Base-by-base conservation (phyloP, 768 basidiomycete species). In the Lanmaoa rubissima region DNA sequence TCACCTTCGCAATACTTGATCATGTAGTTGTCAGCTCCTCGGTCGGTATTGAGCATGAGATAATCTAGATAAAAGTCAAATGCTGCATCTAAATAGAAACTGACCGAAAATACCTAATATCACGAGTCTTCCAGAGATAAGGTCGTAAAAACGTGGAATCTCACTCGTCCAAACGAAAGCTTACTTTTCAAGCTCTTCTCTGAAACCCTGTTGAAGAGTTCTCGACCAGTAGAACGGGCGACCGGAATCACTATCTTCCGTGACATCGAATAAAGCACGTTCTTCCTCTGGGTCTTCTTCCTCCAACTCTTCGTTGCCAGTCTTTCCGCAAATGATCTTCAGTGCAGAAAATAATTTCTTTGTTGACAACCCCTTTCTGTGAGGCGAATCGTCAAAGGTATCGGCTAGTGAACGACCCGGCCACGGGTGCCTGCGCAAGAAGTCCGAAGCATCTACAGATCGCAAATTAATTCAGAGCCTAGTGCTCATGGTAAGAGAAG, bases 21-120 rank as follows among this genome's bases (percentile, higher is more conserved):
- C 92, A 94, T 94, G 72, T 90, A 94, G 70, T 93, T 92, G 75
- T 93, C 92, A 1, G 90, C 87, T 17, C 84, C 71, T 49, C 92
- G 84, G 68, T 94, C 93, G 19, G 94, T 95, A 70, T 94, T 95
- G 51, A 92, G 83, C 88, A 95, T 95, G 43, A 96, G 78, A 73
- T 89, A 93, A 72, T 95, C 92, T 90, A 59, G 24, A 54, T 1
- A 21, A 10, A 12, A 17, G 41, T 55, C 61, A 55, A 60, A 57
- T 5, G 19, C 19, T 40, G 39, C 16, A 19, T 32, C 57, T 31
- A 50, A 32, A 24, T 19, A 32, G 19, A 44, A 53, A 24, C 3
- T 26, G 11, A 41, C 10, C n/a, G 3, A 48, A 50, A 41, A 45
- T 46, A 90, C 90, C 90, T 64, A 95, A 76, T 52, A 94, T 88